Evolutionary conservation across 1,284 basidiomycete species (phyloP).

Genomic region (Cystobasidium sp.): DNA sequence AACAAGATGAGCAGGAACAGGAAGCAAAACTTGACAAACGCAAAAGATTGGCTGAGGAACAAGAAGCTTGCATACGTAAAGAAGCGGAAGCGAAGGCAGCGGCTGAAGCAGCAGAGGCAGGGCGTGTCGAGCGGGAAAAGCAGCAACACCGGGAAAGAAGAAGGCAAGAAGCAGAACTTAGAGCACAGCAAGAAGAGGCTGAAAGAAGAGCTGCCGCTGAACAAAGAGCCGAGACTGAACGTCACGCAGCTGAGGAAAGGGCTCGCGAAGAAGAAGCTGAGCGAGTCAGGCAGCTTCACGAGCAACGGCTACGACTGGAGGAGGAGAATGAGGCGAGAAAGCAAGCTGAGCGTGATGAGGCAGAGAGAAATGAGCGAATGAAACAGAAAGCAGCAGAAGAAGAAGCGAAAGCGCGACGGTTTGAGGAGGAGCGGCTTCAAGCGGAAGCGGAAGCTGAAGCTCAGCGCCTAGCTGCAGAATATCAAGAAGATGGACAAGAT

Average conservation of each 20-base stretch:
- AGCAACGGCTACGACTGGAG: not conserved
- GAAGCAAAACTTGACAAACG: slow-evolving; percentile 1
- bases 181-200: not conserved
- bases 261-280: slow-evolving; percentile 4
- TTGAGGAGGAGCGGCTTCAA: slow-evolving; percentile 12
- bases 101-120: not conserved
- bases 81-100: slow-evolving; percentile 1
- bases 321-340: not conserved
- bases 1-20: slow-evolving; percentile 19
- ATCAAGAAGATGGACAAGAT: slow-evolving; percentile 1
- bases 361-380: not conserved
- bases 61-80: slow-evolving; percentile 5
- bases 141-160: no score
- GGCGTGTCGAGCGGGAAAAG: no score
- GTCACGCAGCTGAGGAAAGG: not conserved
- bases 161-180: slow-evolving; percentile 23
- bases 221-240: slow-evolving; percentile 18
- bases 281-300: not conserved
- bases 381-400: slow-evolving; percentile 3
- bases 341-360: not conserved
- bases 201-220: slow-evolving; percentile 4
- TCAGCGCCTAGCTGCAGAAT: not conserved
- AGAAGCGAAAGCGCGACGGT: not conserved
- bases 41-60: not conserved
- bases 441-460: slow-evolving; percentile 1